Evolutionary conservation across 768 basidiomycete genomes (phyloP).

Genomic region (Lactarius trivialis): DNA sequence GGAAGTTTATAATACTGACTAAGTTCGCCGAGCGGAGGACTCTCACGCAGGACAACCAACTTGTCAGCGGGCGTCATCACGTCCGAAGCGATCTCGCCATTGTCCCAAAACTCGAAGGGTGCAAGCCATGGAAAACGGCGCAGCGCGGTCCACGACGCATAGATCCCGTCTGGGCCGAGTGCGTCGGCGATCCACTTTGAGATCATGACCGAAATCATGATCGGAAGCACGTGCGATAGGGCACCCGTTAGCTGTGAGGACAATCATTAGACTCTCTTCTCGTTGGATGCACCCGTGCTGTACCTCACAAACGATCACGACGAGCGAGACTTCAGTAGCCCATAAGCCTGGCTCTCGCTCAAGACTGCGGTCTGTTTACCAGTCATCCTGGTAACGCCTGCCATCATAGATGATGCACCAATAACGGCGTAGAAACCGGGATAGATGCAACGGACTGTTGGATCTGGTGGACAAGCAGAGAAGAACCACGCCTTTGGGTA

Average conservation of each 20-base stretch:
- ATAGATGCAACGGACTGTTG: slow-evolving; percentile 58
- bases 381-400: slow-evolving; percentile 72
- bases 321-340: slow-evolving; percentile 50
- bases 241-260: slow-evolving; percentile 59
- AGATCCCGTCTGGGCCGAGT: slow-evolving; percentile 61
- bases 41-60: slow-evolving; percentile 38
- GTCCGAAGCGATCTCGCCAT: slow-evolving; percentile 52
- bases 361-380: slow-evolving; percentile 36
- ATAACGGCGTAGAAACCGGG: slow-evolving; percentile 76
- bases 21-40: slow-evolving; percentile 43
- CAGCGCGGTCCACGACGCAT: slow-evolving; percentile 67
- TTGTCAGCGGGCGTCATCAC: slow-evolving; percentile 50
- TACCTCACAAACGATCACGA: slow-evolving; percentile 72
- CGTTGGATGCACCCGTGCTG: slow-evolving; percentile 5
- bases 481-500: slow-evolving; percentile 66
- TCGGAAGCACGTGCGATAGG: slow-evolving; percentile 72
- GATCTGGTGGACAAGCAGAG: slow-evolving; percentile 65
- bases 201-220: slow-evolving; percentile 75
- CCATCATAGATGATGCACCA: slow-evolving; percentile 69
- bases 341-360: not conserved
- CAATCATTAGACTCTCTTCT: not conserved
- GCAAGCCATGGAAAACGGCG: slow-evolving; percentile 66
- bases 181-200: slow-evolving; percentile 75
- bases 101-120: slow-evolving; percentile 56
- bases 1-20: slow-evolving; percentile 29